phyloP scores from a whole-genome alignment of 192 early-diverging fungal genomes.

The Mortierella antarctica region DNA sequence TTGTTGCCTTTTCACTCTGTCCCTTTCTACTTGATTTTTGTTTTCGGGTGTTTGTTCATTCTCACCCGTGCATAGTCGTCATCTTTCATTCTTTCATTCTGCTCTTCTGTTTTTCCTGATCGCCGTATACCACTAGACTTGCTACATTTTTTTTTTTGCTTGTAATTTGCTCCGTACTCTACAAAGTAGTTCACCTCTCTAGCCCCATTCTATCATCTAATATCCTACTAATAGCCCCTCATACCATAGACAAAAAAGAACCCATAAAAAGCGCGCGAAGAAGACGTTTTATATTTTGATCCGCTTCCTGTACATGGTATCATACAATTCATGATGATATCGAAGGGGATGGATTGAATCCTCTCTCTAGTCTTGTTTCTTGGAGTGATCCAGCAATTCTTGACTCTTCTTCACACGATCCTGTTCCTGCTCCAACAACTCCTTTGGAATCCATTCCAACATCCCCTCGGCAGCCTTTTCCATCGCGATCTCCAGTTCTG shows the following conservation, averaged over 20 bases:
- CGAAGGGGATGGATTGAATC: neutral
- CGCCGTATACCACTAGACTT: neutral
- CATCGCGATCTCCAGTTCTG: conserved; percentile 50
- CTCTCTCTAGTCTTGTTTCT: conserved; percentile 3
- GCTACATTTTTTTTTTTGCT: too few relatives aligned
- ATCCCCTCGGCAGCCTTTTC: conserved; percentile 55
- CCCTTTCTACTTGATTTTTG: neutral
- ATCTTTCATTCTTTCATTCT: conserved; percentile 4
- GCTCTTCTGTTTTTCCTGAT: neutral
- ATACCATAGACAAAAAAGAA: too few relatives aligned
- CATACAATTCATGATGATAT: neutral
- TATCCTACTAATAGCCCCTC: too few relatives aligned
- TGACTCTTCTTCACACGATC: conserved; percentile 45
- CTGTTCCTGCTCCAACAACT: conserved; percentile 58
- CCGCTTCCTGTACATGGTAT: neutral
- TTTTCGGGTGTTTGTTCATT: neutral
- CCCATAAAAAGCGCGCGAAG: too few relatives aligned
- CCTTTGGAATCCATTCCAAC: conserved; percentile 65
- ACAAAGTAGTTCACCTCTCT: too few relatives aligned
- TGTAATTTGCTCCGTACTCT: too few relatives aligned
- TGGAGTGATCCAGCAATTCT: conserved; percentile 11
- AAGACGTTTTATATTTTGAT: neutral
- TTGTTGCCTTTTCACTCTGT: neutral
- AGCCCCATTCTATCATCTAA: too few relatives aligned
- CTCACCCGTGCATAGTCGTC: neutral